Conservation (phyloP, 306 rosid genomes). For the Geum urbanum region DNA sequence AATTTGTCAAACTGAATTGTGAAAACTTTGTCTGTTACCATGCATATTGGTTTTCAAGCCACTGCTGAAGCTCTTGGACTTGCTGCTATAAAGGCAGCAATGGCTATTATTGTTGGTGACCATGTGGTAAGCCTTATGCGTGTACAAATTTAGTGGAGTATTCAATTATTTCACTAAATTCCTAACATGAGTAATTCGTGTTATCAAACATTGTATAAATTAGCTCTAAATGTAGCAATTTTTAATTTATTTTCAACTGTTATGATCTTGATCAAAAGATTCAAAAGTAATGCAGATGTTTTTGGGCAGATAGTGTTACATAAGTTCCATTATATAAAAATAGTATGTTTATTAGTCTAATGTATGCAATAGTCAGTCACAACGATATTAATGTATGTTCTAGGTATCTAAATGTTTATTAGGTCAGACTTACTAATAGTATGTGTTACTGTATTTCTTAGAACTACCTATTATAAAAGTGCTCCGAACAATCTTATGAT, state of each 20-base stretch:
- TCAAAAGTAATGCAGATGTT: not conserved
- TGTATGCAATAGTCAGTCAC: too few species aligned
- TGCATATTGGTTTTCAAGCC: constrained; percentile 98
- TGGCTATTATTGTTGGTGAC: constrained; percentile 97
- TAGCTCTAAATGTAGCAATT: not conserved
- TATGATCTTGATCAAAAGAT: not conserved
- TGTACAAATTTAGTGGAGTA: not conserved
- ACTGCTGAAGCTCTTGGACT: constrained; percentile 99
- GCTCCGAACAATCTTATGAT: not conserved
- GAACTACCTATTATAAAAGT: not conserved
- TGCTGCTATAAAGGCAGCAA: constrained; percentile 95
- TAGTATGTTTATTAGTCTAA: too few species aligned
- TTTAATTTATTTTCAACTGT: not conserved
- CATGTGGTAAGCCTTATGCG: constrained; percentile 63
- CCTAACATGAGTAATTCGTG: not conserved
- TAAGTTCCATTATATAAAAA: not conserved
- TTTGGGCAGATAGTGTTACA: not conserved
- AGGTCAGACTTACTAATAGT: not conserved
- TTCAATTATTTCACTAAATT: not conserved
- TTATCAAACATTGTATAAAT: not conserved
- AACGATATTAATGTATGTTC: constrained; percentile 1
- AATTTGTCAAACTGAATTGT: not conserved
- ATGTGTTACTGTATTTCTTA: not conserved
- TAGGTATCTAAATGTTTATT: constrained; percentile 19
- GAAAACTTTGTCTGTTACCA: constrained; percentile 19